Conservation (phyloP, 2,329 filamentous ascomycete genomes). For the Pseudogymnoascus sp. region DNA sequence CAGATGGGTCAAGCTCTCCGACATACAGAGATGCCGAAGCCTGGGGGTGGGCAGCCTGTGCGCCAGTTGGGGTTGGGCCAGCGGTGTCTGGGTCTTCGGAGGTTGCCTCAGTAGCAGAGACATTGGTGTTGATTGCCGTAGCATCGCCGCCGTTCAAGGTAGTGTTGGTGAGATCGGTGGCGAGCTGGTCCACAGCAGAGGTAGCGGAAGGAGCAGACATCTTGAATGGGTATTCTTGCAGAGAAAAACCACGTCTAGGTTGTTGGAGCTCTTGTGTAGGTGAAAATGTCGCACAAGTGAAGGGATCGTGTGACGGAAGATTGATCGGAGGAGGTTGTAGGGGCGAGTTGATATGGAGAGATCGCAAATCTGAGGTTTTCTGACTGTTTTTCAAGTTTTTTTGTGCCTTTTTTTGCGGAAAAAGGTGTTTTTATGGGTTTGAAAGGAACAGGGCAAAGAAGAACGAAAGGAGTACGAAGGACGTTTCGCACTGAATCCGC, state of each 20-base stretch:
- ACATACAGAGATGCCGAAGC: slow-evolving; percentile 98
- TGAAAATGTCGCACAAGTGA: slow-evolving; percentile 20
- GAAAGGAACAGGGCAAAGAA: slow-evolving; percentile 28
- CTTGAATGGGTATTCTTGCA: slow-evolving; percentile 31
- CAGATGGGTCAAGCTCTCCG: slow-evolving; percentile 92
- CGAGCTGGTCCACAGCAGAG: slow-evolving; percentile 70
- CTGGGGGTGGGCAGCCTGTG: slow-evolving; percentile 65
- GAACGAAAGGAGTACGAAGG: slow-evolving; percentile 31
- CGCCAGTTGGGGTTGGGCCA: slow-evolving; percentile 63
- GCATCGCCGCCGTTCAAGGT: slow-evolving; percentile 62
- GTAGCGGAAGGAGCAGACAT: slow-evolving; percentile 55
- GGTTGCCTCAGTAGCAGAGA: slow-evolving; percentile 45
- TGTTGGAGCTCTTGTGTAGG: slow-evolving; percentile 16
- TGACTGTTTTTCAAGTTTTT: slow-evolving; percentile 32
- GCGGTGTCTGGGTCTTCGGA: slow-evolving; percentile 56
- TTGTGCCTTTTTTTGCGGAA: slow-evolving; percentile 27
- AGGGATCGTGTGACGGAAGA: slow-evolving; percentile 16
- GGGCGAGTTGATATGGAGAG: slow-evolving; percentile 20
- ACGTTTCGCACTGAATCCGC: slow-evolving; percentile 28
- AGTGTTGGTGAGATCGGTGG: slow-evolving; percentile 67
- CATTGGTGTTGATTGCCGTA: slow-evolving; percentile 68
- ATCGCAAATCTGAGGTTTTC: slow-evolving; percentile 27
- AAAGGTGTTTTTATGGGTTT: slow-evolving; percentile 23
- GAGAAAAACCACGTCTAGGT: slow-evolving; percentile 15
- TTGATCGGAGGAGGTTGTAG: slow-evolving; percentile 14